Evolutionary conservation across 129 eudicot species (phyloP).

Genomic region (Apium graveolens): DNA sequence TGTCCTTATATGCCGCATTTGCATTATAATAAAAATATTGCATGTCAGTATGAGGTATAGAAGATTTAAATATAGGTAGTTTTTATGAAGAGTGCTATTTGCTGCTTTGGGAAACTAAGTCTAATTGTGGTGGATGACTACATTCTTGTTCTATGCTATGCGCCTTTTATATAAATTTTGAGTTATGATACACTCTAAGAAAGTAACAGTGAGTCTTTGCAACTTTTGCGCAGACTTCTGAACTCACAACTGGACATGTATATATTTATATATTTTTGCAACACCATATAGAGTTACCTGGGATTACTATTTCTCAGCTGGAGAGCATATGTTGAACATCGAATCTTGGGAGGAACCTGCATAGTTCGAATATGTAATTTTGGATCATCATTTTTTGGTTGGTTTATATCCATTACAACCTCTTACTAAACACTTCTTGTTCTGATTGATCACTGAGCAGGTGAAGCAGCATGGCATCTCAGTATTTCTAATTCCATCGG

Average conservation of each 20-base stretch:
- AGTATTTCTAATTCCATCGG: slow-evolving; percentile 97
- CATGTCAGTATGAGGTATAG: background rate
- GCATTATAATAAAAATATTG: too few relatives aligned
- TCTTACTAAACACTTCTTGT: slow-evolving; percentile 10
- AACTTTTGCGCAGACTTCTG: slow-evolving; percentile 50
- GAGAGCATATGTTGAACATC: slow-evolving; percentile 57
- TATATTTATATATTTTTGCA: slow-evolving; percentile 96
- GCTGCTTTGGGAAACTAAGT: background rate
- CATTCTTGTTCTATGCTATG: background rate
- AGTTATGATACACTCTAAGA: background rate
- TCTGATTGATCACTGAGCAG: slow-evolving; percentile 32
- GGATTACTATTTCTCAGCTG: slow-evolving; percentile 88
- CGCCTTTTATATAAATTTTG: background rate
- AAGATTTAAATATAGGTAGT: too few relatives aligned
- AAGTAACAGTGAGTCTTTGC: background rate
- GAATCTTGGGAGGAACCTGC: slow-evolving; percentile 97
- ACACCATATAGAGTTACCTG: slow-evolving; percentile 95
- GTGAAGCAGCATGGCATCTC: slow-evolving; percentile 95
- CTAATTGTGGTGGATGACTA: background rate
- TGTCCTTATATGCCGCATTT: background rate
- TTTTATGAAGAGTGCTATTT: background rate
- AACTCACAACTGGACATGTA: slow-evolving; percentile 93
- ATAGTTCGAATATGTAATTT: slow-evolving; percentile 81
- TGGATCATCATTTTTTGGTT: background rate
- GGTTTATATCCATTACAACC: background rate